Percentiles rank a stretch among this genome's conserved stretches.
phyloP scores from a whole-genome alignment of 2,329 filamentous ascomycete species.

The Aspergillaceae sp. region DNA sequence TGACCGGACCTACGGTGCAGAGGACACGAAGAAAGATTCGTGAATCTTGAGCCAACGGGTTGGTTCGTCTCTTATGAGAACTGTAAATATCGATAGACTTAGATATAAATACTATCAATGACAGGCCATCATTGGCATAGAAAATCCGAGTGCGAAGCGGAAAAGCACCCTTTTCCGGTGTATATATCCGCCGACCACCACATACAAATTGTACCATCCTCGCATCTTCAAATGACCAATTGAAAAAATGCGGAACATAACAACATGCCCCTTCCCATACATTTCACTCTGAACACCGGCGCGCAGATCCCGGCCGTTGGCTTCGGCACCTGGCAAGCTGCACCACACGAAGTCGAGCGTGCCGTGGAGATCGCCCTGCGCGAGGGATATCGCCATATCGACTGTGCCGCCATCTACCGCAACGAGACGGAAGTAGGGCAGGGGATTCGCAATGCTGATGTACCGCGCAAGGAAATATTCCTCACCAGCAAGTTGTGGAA shows the following conservation, averaged over 20 bases:
- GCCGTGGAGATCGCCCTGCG: conserved; percentile 63
- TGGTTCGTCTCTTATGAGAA: background rate
- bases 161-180: background rate
- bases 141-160: background rate
- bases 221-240: background rate
- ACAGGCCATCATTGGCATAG: background rate
- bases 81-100: background rate
- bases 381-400: conserved; percentile 50
- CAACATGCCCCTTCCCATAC: conserved; percentile 7
- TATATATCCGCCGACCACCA: background rate
- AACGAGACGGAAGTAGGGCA: conserved; percentile 64
- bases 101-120: background rate
- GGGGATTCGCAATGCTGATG: conserved; percentile 55
- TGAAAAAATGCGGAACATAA: background rate
- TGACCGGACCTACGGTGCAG: conserved; percentile 5
- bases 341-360: conserved; percentile 57
- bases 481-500: conserved; percentile 78
- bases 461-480: conserved; percentile 59
- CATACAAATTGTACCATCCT: background rate
- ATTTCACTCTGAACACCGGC: conserved; percentile 17
- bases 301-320: conserved; percentile 50
- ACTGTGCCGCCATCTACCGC: conserved; percentile 57
- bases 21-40: conserved; percentile 4
- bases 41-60: background rate
- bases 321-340: conserved; percentile 71